These are phyloP conservation scores for Eucalyptus microcorys DNA, from an alignment of 345 rosid species.

Conservation along the genomic window DNA sequence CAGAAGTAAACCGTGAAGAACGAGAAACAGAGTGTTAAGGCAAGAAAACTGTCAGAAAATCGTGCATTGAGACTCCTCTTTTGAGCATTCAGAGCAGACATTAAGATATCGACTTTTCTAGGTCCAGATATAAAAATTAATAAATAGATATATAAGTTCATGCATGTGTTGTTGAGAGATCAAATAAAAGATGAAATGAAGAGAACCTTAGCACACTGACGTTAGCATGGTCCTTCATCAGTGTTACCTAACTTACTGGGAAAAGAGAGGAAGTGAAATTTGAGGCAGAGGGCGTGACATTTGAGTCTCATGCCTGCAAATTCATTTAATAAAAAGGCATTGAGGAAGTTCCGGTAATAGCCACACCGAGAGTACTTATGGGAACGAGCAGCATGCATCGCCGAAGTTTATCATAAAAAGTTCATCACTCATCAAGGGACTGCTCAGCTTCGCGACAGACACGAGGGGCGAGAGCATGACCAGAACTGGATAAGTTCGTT, in stretches of 20 bases:
- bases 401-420: neutral
- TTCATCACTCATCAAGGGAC: neutral
- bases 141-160: neutral
- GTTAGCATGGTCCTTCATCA: neutral
- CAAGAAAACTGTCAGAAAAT: neutral
- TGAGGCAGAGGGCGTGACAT: neutral
- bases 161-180: neutral
- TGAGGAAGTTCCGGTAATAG: neutral
- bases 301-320: neutral
- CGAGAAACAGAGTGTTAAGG: neutral
- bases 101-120: neutral
- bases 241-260: neutral
- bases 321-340: neutral
- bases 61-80: neutral
- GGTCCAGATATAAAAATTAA: neutral
- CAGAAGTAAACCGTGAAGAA: neutral
- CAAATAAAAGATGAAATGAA: neutral
- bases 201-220: neutral
- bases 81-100: neutral
- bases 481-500: neutral
- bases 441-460: neutral
- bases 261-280: neutral
- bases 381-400: neutral
- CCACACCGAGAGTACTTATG: neutral
- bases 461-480: neutral